A percentile compares a stretch with the other conserved stretches of the same genome.
phyloP scores from a whole-genome alignment of 2,329 filamentous ascomycete genomes.

The Uncinocarpus reesii region DNA sequence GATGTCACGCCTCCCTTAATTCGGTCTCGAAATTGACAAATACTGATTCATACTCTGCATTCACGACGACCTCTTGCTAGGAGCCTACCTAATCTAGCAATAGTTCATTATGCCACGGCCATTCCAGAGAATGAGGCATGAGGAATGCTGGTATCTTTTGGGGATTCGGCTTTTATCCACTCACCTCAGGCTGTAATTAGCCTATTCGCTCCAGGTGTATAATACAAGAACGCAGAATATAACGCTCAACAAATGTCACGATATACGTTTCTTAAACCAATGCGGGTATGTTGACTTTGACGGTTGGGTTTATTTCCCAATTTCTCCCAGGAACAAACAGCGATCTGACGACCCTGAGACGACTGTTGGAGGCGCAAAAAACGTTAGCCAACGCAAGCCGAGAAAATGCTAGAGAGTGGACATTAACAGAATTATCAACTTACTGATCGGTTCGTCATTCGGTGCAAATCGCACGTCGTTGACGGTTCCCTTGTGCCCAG shows the following conservation, averaged over 20 bases:
- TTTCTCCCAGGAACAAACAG: slow-evolving; percentile 70
- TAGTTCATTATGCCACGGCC: too few relatives aligned
- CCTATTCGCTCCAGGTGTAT: neutral
- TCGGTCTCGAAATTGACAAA: too few relatives aligned
- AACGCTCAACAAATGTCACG: neutral
- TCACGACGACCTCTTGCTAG: too few relatives aligned
- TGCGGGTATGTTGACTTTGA: neutral
- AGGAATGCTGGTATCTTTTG: too few relatives aligned
- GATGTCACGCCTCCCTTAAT: too few relatives aligned
- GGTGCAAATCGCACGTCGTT: slow-evolving; percentile 91
- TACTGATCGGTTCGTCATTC: slow-evolving; percentile 73
- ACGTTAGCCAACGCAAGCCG: slow-evolving; percentile 5
- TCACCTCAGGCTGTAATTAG: neutral
- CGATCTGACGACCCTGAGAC: slow-evolving; percentile 84
- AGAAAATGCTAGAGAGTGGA: slow-evolving; percentile 3
- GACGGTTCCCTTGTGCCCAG: slow-evolving; percentile 87
- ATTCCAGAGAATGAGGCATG: too few relatives aligned
- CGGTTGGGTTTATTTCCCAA: slow-evolving; percentile 49
- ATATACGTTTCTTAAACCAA: too few relatives aligned
- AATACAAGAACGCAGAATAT: neutral
- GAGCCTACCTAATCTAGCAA: too few relatives aligned
- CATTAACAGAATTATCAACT: too few relatives aligned
- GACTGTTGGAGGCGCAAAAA: slow-evolving; percentile 45
- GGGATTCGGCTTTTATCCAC: neutral
- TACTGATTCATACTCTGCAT: too few relatives aligned